A percentile compares a stretch with the other conserved stretches of the same genome.
Evolutionary conservation across 768 basidiomycete genomes (phyloP).

Genomic region (Kwoniella dejecticola): DNA sequence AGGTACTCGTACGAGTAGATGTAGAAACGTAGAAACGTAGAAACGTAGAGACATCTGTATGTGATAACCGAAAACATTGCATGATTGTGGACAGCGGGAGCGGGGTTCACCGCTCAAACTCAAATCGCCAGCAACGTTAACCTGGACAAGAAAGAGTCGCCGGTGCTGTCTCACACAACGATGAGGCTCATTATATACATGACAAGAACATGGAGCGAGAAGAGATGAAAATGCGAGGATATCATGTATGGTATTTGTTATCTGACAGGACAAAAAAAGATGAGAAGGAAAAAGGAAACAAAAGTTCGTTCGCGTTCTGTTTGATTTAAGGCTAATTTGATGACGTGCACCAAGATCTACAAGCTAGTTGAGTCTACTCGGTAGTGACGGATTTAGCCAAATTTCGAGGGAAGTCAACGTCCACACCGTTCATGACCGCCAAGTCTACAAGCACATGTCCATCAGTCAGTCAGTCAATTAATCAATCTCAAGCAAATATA

Average conservation of each 20-base stretch:
- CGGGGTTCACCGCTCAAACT: background rate
- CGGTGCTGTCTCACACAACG: background rate
- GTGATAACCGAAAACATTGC: too few relatives aligned
- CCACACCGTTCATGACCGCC: constrained; percentile 91
- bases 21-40: too few relatives aligned
- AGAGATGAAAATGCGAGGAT: background rate
- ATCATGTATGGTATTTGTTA: background rate
- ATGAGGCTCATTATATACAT: constrained; percentile 19
- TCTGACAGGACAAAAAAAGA: background rate
- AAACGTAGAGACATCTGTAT: too few relatives aligned
- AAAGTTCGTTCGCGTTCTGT: background rate
- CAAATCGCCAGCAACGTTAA: too few relatives aligned
- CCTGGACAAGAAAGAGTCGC: too few relatives aligned
- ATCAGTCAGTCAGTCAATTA: constrained; percentile 7
- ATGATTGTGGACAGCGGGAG: too few relatives aligned
- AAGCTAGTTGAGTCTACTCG: constrained; percentile 30
- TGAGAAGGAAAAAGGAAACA: background rate
- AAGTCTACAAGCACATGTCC: constrained; percentile 60
- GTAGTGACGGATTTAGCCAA: constrained; percentile 60
- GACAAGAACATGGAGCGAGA: background rate
- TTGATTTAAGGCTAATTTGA: background rate
- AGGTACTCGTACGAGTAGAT: too few relatives aligned
- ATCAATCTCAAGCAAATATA: too few relatives aligned
- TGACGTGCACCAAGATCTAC: too few relatives aligned
- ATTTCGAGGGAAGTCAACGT: constrained; percentile 98